Base-by-base conservation (phyloP, 768 basidiomycete genomes). In the Phaeotremella skinneri region DNA sequence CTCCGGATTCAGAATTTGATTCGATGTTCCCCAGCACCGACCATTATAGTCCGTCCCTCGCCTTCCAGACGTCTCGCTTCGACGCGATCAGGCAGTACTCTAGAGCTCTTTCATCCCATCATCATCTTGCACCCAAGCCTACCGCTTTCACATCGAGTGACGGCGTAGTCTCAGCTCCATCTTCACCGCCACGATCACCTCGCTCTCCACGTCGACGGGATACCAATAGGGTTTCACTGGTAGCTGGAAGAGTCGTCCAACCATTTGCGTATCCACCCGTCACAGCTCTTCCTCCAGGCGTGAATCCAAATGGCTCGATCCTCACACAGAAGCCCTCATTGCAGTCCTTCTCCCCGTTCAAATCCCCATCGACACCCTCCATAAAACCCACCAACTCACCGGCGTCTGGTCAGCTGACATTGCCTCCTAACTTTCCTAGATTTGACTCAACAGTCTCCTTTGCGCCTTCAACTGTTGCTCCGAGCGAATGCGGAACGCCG, bases 381-480 rank as follows among this genome's bases (percentile, higher is more conserved):
- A n/a, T 52, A 4, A 57, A 50, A 45, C 20, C 60, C 5, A 21
- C 52, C 52, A 37, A 25, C 29, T 31, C 37, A 43, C 16, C 51
- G 30, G 17, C 37, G 26, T 16, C 31, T 48, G 42, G 34, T 31
- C 50, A 53, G 42, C 30, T 20, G 51, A 50, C 21, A n/a, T 48
- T 21, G 43, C 63, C 23, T 63, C 65, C 0, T 31, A 51, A 31
- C 23, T 62, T 70, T 39, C 50, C 49, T 4, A 49, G 75, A 43
- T 49, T 78, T 32, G 70, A 76, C 50, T 73, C 74, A 52, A 63
- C 64, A 20, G 53, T 70, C 2, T 72, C 75, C 0, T 34, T 71
- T 11, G 77, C 77, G 1, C 78, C 78, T 0, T 71, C 56, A 67
- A 78, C 67, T 49, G 72, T 62, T 13, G 77, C 61, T 29, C 76